Evolutionary conservation across 2,329 filamentous ascomycete species (phyloP).

Genomic region (Paecilomyces fulvus): DNA sequence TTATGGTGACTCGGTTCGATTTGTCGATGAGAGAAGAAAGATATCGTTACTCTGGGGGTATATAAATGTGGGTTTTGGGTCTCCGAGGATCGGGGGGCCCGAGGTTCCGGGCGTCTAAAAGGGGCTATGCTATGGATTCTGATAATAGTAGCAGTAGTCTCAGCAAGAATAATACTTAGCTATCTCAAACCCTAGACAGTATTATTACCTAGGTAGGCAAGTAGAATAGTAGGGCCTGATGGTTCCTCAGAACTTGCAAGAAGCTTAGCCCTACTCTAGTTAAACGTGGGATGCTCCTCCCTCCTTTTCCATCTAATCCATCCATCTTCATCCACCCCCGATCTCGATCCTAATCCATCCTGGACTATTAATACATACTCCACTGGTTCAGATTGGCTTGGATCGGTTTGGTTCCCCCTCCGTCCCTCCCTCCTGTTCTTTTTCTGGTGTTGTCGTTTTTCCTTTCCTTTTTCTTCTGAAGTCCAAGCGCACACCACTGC

Average conservation of each 20-base stretch:
- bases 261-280: neutral
- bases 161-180: too few relatives aligned
- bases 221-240: neutral
- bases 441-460: neutral
- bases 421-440: neutral
- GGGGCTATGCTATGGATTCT: too few relatives aligned
- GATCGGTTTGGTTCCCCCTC: neutral
- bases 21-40: too few relatives aligned
- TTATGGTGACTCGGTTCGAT: too few relatives aligned
- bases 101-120: too few relatives aligned
- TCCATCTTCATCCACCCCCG: neutral
- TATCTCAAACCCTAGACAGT: neutral
- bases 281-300: neutral
- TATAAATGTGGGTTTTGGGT: too few relatives aligned
- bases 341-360: neutral
- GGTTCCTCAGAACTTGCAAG: neutral
- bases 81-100: too few relatives aligned
- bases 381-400: constrained; percentile 3
- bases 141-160: too few relatives aligned
- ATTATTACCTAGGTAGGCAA: neutral
- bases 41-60: too few relatives aligned
- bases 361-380: neutral
- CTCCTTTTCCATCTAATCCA: neutral
- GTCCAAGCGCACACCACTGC: neutral
- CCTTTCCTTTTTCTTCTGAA: neutral